Conservation (phyloP, 257 asterid species). For the Salvia miltiorrhiza region DNA sequence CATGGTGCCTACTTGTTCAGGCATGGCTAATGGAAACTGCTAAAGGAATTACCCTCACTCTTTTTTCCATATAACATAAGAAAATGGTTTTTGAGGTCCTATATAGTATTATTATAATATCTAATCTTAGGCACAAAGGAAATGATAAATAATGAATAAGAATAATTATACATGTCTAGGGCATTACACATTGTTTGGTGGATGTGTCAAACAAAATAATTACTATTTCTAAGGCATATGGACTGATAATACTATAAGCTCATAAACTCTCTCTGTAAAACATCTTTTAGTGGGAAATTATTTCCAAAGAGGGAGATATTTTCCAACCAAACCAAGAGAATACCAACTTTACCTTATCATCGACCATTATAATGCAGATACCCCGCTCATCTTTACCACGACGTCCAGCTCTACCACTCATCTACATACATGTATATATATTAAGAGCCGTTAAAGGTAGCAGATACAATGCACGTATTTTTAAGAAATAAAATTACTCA, state of each 20-base stretch:
- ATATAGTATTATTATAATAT: neutral
- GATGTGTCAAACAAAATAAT: neutral
- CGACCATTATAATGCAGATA: slow-evolving; percentile 92
- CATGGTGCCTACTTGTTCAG: neutral
- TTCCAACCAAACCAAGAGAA: slow-evolving; percentile 3
- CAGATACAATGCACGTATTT: slow-evolving; percentile 1
- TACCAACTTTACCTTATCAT: slow-evolving; percentile 62
- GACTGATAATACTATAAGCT: slow-evolving; percentile 9
- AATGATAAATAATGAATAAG: neutral
- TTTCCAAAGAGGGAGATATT: neutral
- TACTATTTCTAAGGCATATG: neutral
- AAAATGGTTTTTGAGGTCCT: neutral
- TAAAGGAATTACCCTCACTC: neutral
- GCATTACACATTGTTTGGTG: neutral
- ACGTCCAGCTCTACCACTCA: slow-evolving; percentile 99
- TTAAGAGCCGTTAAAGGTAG: slow-evolving; percentile 16
- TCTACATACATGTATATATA: slow-evolving; percentile 42
- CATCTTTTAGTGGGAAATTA: neutral
- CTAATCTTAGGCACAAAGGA: neutral
- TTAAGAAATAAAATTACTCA: slow-evolving; percentile 32
- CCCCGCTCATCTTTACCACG: slow-evolving; percentile 98
- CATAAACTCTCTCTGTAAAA: neutral
- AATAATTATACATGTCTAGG: neutral
- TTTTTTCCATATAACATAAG: neutral
- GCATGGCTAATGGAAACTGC: neutral